phyloP scores from a whole-genome alignment of 2,329 filamentous ascomycete genomes.

The Penicillium janthinellum region DNA sequence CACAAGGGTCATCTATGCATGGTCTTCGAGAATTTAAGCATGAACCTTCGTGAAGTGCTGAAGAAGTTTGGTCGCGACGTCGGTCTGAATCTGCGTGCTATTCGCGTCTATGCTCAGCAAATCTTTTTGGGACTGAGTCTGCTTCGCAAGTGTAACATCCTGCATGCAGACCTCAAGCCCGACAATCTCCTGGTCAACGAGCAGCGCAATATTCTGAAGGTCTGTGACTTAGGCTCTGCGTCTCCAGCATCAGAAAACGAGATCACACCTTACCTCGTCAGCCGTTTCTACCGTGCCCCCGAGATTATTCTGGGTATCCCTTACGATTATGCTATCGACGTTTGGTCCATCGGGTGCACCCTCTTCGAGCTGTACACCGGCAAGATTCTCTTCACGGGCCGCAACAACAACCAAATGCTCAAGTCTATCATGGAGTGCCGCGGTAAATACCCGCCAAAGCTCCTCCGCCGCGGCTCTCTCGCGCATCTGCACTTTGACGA shows the following conservation, averaged over 20 bases:
- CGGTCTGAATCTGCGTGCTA: slow-evolving; percentile 85
- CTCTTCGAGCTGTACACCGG: slow-evolving; percentile 96
- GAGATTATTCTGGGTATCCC: slow-evolving; percentile 97
- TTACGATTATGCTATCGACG: slow-evolving; percentile 91
- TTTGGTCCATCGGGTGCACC: slow-evolving; percentile 98
- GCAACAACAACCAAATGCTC: slow-evolving; percentile 98
- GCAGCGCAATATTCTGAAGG: slow-evolving; percentile 79
- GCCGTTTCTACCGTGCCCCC: slow-evolving; percentile 93
- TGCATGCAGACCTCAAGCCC: slow-evolving; percentile 95
- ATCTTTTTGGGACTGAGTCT: slow-evolving; percentile 88
- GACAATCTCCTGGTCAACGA: slow-evolving; percentile 96
- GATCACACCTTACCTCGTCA: slow-evolving; percentile 92
- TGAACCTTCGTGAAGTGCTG: slow-evolving; percentile 90
- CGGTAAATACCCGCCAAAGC: slow-evolving; percentile 85
- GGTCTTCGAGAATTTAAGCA: slow-evolving; percentile 89
- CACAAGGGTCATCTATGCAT: slow-evolving; percentile 95
- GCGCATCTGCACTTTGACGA: slow-evolving; percentile 81
- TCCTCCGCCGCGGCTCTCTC: slow-evolving; percentile 80
- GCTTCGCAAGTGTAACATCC: slow-evolving; percentile 86
- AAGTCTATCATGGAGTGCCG: slow-evolving; percentile 94
- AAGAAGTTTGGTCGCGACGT: slow-evolving; percentile 96
- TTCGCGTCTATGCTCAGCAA: slow-evolving; percentile 87
- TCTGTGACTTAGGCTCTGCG: slow-evolving; percentile 96
- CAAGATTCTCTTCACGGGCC: slow-evolving; percentile 92
- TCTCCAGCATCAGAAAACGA: slow-evolving; percentile 89